Evolutionary conservation across 2,329 filamentous ascomycete genomes (phyloP).

Genomic region (Monosporascus cannonballus): DNA sequence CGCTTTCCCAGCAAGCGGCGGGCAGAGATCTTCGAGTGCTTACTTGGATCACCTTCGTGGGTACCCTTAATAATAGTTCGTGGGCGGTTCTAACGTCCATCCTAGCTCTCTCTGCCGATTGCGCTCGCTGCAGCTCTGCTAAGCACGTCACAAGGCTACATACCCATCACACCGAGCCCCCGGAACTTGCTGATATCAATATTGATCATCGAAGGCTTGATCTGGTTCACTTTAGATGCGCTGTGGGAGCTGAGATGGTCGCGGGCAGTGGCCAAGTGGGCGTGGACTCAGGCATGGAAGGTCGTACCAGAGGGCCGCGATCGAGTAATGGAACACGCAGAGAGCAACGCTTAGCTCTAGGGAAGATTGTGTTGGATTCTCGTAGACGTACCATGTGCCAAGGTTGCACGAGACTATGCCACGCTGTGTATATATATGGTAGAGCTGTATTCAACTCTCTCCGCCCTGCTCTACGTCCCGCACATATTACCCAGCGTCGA

Average conservation of each 20-base stretch:
- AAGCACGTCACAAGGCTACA: slow-evolving; percentile 5
- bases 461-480: too few species aligned
- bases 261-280: not conserved
- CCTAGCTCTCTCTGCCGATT: not conserved
- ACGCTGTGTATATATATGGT: too few species aligned
- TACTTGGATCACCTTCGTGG: slow-evolving; percentile 11
- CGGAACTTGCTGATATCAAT: slow-evolving; percentile 1
- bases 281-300: too few species aligned
- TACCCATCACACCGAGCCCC: slow-evolving; percentile 4
- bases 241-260: not conserved
- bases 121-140: slow-evolving; percentile 1
- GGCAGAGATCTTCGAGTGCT: slow-evolving; percentile 3
- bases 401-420: too few species aligned
- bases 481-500: too few species aligned
- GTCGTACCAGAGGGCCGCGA: too few species aligned
- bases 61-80: not conserved
- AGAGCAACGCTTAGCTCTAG: too few species aligned
- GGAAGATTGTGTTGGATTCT: too few species aligned
- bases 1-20: slow-evolving; percentile 3
- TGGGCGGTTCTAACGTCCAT: not conserved
- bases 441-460: too few species aligned
- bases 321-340: too few species aligned
- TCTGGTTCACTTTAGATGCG: not conserved
- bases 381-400: too few species aligned
- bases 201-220: not conserved